These are phyloP conservation scores for Cryphonectria nitschkei DNA, from an alignment of 2,329 filamentous ascomycete species.

Conservation along the genomic window DNA sequence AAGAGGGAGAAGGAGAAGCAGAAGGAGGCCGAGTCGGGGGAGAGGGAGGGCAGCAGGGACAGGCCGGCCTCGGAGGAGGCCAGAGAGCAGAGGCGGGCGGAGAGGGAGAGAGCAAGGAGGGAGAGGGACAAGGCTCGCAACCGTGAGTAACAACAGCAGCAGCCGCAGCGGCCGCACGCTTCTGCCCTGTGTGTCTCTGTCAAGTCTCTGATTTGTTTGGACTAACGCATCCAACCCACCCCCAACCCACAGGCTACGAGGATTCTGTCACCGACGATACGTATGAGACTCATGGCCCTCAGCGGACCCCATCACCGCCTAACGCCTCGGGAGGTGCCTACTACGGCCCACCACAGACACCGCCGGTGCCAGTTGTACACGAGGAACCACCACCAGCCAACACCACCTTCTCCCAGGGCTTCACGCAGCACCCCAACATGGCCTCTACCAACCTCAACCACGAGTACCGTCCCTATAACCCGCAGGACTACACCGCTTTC, in stretches of 20 bases:
- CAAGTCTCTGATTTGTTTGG: not conserved
- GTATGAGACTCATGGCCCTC: conserved; percentile 39
- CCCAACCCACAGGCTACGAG: conserved; percentile 38
- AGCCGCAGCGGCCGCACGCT: not conserved
- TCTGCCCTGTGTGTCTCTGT: too few species aligned
- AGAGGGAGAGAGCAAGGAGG: conserved; percentile 37
- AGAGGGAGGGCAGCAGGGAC: conserved; percentile 40
- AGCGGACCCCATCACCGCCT: conserved; percentile 49
- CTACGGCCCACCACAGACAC: conserved; percentile 42
- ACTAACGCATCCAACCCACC: conserved; percentile 14
- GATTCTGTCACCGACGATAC: conserved; percentile 43
- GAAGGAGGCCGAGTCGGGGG: conserved; percentile 36
- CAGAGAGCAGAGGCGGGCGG: conserved; percentile 32
- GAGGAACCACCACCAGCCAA: conserved; percentile 12
- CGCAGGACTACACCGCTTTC: conserved; percentile 46
- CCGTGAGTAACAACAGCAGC: conserved; percentile 35
- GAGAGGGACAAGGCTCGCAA: conserved; percentile 44
- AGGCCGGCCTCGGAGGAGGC: conserved; percentile 41
- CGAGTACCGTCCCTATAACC: conserved; percentile 45
- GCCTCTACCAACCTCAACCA: conserved; percentile 40
- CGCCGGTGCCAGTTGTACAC: conserved; percentile 11
- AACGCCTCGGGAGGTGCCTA: conserved; percentile 56
- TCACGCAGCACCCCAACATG: conserved; percentile 44
- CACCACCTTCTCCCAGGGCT: conserved; percentile 33
- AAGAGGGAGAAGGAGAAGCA: conserved; percentile 49